Conservation (phyloP, 2,329 filamentous ascomycete genomes). For the Ampelomyces quisqualis region DNA sequence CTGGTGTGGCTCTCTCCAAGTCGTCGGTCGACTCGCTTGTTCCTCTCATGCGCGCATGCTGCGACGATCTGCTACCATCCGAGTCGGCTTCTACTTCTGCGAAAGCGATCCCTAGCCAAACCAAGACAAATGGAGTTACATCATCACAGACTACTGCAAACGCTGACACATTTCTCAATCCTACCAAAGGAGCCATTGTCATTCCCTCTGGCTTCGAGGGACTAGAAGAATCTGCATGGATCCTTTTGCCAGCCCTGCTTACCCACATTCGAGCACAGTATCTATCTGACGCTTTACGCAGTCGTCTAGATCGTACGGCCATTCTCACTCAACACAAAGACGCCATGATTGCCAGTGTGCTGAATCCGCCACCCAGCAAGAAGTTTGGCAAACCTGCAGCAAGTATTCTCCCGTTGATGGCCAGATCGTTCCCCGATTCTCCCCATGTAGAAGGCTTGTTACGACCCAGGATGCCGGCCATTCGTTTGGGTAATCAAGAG, state of each 20-base stretch:
- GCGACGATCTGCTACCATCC: constrained; percentile 67
- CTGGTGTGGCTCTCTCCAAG: constrained; percentile 68
- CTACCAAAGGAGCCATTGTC: constrained; percentile 34
- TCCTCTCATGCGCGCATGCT: constrained; percentile 66
- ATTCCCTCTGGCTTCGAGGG: constrained; percentile 43
- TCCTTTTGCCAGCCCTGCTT: constrained; percentile 64
- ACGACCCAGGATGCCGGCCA: constrained; percentile 50
- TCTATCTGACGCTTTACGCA: constrained; percentile 69
- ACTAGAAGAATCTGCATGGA: constrained; percentile 59
- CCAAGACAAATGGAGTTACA: constrained; percentile 44
- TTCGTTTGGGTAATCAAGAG: constrained; percentile 31
- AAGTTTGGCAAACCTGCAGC: constrained; percentile 62
- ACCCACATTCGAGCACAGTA: constrained; percentile 64
- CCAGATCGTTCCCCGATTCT: constrained; percentile 63
- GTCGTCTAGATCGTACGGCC: constrained; percentile 77
- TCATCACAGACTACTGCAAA: constrained; percentile 54
- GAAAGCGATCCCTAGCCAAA: constrained; percentile 44
- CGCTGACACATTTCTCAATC: constrained; percentile 69
- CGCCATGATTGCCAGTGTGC: constrained; percentile 76
- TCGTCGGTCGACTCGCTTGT: constrained; percentile 63
- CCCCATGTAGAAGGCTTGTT: constrained; percentile 72
- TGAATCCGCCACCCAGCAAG: constrained; percentile 70
- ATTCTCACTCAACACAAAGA: constrained; percentile 68
- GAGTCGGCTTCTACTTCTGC: constrained; percentile 39
- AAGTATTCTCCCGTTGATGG: constrained; percentile 79